phyloP scores from a whole-genome alignment of 257 asterid species.

The Solanum ossicruentum region DNA sequence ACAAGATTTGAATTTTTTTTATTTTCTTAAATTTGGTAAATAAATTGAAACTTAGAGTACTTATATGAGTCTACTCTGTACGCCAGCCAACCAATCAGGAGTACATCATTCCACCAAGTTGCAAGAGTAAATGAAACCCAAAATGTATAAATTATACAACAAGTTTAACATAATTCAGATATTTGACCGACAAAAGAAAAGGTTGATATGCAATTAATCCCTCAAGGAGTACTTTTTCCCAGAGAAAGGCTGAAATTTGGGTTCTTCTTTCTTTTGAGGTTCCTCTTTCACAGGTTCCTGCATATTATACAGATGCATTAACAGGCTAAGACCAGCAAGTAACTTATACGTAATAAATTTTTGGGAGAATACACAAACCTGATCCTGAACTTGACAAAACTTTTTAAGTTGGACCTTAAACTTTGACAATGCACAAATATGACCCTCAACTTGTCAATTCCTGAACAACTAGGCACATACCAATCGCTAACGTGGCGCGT shows the following conservation, averaged over 20 bases:
- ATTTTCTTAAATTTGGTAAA: not conserved
- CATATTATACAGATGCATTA: not conserved
- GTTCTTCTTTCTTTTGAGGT: slow-evolving; percentile 67
- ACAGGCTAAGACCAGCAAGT: not conserved
- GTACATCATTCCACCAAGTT: not conserved
- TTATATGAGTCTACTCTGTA: not conserved
- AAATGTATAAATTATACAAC: not conserved
- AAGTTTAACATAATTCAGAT: not conserved
- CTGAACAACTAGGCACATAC: no score
- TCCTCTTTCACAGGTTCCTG: slow-evolving; percentile 54
- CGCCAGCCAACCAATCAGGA: not conserved
- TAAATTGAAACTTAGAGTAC: not conserved
- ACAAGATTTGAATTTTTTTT: not conserved
- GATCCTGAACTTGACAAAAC: no score
- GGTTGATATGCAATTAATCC: slow-evolving; percentile 23
- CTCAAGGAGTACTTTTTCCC: slow-evolving; percentile 69
- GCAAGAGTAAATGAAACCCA: not conserved
- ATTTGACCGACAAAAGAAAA: not conserved
- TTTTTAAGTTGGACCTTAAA: no score
- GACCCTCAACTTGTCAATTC: no score
- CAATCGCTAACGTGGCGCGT: no score
- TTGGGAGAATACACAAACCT: no score
- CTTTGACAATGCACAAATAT: no score
- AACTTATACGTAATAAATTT: not conserved
- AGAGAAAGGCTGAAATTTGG: slow-evolving; percentile 54